Evolutionary conservation across 129 eudicot genomes (phyloP).

Genomic region (Helianthus annuus): DNA sequence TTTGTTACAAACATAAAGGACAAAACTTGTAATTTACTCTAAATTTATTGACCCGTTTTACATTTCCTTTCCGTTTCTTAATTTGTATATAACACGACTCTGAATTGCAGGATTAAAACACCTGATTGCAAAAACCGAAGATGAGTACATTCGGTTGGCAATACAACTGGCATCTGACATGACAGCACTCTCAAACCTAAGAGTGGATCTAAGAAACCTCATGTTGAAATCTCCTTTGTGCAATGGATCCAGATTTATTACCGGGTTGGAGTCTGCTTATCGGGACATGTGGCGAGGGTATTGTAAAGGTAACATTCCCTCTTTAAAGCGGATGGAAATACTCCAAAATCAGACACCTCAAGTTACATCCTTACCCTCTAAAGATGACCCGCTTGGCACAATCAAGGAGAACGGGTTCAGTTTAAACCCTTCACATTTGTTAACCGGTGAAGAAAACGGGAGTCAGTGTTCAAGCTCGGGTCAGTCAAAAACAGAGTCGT

Average conservation of each 20-base stretch:
- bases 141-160: conserved; percentile 80
- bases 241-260: conserved; percentile 68
- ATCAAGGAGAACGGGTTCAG: conserved; percentile 59
- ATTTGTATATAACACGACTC: background rate
- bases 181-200: conserved; percentile 63
- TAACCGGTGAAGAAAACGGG: conserved; percentile 51
- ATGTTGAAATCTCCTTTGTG: conserved; percentile 90
- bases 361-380: conserved; percentile 25
- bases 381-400: conserved; percentile 24
- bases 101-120: conserved; percentile 54
- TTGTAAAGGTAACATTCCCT: conserved; percentile 84
- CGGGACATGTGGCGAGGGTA: conserved; percentile 82
- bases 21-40: no score
- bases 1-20: no score
- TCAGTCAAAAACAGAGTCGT: conserved; percentile 18
- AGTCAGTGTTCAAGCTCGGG: conserved; percentile 32
- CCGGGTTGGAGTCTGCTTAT: conserved; percentile 68
- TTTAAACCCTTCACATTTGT: conserved; percentile 29
- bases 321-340: conserved; percentile 55
- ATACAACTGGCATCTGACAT: conserved; percentile 74
- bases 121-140: conserved; percentile 85
- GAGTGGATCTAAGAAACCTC: conserved; percentile 77
- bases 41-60: background rate
- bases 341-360: conserved; percentile 47
- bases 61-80: background rate